These are phyloP conservation scores for Tuber indicum DNA, from an alignment of 495 filamentous ascomycete species.

Conservation along the genomic window DNA sequence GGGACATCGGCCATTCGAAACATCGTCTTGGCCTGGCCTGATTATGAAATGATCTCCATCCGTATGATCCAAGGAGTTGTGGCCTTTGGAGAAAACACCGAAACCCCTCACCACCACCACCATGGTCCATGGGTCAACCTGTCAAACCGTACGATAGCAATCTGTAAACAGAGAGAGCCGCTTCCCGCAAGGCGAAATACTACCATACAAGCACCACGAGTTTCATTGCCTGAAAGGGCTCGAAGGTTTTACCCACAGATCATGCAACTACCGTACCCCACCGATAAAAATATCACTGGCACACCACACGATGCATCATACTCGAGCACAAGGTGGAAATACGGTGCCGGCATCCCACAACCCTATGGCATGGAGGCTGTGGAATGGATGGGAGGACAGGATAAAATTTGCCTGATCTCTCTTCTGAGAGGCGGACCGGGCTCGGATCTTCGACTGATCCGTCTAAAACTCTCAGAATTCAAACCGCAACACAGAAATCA, in stretches of 20 bases:
- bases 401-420: background rate
- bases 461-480: background rate
- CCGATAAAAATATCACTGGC: background rate
- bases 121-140: background rate
- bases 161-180: background rate
- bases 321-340: background rate
- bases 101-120: no score
- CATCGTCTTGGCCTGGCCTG: background rate
- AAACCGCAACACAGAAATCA: background rate
- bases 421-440: background rate
- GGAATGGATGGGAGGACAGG: no score
- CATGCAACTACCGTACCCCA: background rate
- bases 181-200: background rate
- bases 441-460: background rate
- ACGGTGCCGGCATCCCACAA: background rate
- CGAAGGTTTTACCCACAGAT: background rate
- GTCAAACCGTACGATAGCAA: background rate
- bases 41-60: background rate
- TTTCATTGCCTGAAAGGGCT: background rate
- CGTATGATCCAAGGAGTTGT: background rate
- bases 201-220: background rate
- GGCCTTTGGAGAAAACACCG: background rate
- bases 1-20: background rate
- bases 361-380: background rate
- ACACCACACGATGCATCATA: background rate